Base-by-base conservation (phyloP, 345 rosid genomes). In the Erodium maritimum region DNA sequence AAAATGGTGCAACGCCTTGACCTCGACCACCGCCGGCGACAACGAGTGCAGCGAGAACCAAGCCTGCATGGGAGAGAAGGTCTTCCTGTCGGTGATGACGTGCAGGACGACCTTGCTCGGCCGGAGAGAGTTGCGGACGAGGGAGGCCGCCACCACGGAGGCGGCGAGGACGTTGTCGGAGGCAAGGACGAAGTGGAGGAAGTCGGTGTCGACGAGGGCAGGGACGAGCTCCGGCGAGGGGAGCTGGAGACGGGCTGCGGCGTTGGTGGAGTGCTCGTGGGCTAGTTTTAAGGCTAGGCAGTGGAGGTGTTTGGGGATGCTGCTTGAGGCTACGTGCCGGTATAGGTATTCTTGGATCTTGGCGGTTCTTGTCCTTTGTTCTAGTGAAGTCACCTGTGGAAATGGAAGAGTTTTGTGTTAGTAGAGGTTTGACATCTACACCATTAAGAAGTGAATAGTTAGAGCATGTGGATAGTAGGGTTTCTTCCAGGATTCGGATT, bases 111-210 rank as follows among this genome's bases (percentile, higher is more conserved):
- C 57, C 65, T 74, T 93, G 10, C 77, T 68, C 1, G 94, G 97
- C 57, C 65, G 75, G 58, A 85, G 63, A 0, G 97, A 74, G 65
- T 89, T 93, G 16, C 72, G 58, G 51, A 83, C 88, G 6, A 89
- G 77, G 1, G 99, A 93, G 29, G 64, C 59, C 10, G 96, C 95
- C 13, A 93, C 99, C 0, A 93, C 99, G 0, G 95, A 71, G 54
- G 99, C 83, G 3, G 99, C 99, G 17, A 93, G 79, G n/a, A 89
- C 86, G 46, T 93, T 93, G 72, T 93, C 96, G 1, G 99, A 85
- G 51, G 96, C 95, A 33, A 93, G 79, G 58, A 93, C 95, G 45
- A 70, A 83, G 72, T 93, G 96, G 69, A 78, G 85, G 72, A 80
- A 83, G 46, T 83, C 73, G 77, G 85, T 82, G 61, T 93, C 90